These are phyloP conservation scores for Diaporthe australafricana DNA, from an alignment of 2,329 filamentous ascomycete genomes.

Conservation along the genomic window DNA sequence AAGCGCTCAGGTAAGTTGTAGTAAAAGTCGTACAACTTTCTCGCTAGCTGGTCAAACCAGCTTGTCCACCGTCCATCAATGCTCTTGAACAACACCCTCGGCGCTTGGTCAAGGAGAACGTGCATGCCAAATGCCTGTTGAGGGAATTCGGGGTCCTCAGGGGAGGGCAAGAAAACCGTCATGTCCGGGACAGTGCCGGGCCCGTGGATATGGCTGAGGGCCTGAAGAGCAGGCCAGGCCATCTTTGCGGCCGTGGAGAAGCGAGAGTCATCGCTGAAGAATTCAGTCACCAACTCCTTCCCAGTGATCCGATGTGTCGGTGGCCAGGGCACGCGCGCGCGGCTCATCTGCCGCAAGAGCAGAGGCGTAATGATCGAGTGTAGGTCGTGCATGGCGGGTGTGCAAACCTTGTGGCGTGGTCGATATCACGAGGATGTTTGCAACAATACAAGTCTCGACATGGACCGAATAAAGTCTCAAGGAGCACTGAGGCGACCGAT, in stretches of 20 bases:
- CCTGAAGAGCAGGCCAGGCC: slow-evolving; percentile 40
- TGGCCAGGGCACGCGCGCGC: slow-evolving; percentile 14
- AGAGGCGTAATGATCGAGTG: slow-evolving; percentile 14
- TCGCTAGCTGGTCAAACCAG: slow-evolving; percentile 43
- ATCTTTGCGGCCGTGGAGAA: neutral
- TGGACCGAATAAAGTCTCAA: neutral
- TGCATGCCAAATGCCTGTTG: slow-evolving; percentile 44
- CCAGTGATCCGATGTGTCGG: neutral
- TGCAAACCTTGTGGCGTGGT: neutral
- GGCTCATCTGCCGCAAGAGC: slow-evolving; percentile 6
- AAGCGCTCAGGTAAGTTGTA: slow-evolving; percentile 34
- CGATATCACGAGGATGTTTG: neutral
- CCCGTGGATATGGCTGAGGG: slow-evolving; percentile 40
- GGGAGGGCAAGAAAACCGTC: slow-evolving; percentile 41
- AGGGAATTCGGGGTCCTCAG: slow-evolving; percentile 40
- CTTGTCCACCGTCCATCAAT: slow-evolving; percentile 44
- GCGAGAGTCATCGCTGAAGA: neutral
- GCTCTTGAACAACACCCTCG: slow-evolving; percentile 41
- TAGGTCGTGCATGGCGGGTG: slow-evolving; percentile 7
- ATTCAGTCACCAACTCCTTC: neutral
- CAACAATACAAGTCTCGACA: no score
- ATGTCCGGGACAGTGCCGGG: slow-evolving; percentile 43
- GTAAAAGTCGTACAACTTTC: slow-evolving; percentile 37
- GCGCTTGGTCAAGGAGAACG: slow-evolving; percentile 45
- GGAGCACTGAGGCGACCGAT: no score